Percentiles rank a stretch among this genome's conserved stretches.
phyloP scores from a whole-genome alignment of 768 basidiomycete species.

The Leccinum subgranulosum region DNA sequence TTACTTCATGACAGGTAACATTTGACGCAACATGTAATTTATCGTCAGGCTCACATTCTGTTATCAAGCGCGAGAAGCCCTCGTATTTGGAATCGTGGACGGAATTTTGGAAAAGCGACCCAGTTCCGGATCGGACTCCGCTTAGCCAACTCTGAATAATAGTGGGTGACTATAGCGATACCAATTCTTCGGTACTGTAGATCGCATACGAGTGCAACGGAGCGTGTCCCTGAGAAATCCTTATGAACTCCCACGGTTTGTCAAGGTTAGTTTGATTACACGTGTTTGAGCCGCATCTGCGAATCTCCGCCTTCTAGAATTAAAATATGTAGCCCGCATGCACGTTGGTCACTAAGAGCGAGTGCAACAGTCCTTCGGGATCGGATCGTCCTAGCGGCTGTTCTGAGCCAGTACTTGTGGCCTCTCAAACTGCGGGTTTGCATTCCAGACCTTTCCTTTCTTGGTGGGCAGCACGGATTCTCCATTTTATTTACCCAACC shows the following conservation, averaged over 20 bases:
- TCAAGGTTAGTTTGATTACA: constrained; percentile 15
- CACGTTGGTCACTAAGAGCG: constrained; percentile 8
- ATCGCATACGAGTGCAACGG: constrained; percentile 1
- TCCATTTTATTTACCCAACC: constrained; percentile 20
- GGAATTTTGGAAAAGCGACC: constrained; percentile 82
- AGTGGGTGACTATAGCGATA: constrained; percentile 8
- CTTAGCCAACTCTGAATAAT: constrained; percentile 6
- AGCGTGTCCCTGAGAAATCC: constrained; percentile 11
- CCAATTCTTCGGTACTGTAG: background rate
- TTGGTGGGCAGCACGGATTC: constrained; percentile 3
- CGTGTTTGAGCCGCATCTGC: constrained; percentile 21
- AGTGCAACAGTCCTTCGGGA: constrained; percentile 10
- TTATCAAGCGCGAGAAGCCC: constrained; percentile 72
- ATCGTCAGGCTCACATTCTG: constrained; percentile 23
- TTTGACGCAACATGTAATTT: constrained; percentile 6
- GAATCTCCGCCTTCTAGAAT: constrained; percentile 26
- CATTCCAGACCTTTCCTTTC: constrained; percentile 13
- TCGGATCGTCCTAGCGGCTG: constrained; percentile 25
- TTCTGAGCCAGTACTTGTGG: background rate
- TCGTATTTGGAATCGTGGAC: constrained; percentile 91
- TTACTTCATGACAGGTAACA: constrained; percentile 88
- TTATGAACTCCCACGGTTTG: constrained; percentile 18
- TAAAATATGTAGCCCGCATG: constrained; percentile 5
- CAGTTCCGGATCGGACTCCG: constrained; percentile 39
- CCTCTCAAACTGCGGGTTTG: constrained; percentile 33